Evolutionary conservation across 1,284 basidiomycete species (phyloP).

Genomic region (Leccinum variabile): DNA sequence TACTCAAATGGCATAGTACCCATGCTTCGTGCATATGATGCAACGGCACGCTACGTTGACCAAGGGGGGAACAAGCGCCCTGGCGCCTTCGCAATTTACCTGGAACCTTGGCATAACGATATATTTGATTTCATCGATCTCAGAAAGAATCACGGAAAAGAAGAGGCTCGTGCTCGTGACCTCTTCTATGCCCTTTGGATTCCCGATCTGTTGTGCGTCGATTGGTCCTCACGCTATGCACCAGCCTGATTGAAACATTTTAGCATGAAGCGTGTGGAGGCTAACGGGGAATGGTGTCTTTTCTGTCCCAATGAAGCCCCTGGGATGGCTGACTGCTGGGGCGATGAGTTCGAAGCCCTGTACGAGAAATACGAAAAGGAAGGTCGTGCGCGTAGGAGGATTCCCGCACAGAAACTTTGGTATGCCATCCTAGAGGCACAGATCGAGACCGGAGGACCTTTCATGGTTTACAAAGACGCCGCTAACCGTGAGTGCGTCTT

Average conservation of each 20-base stretch:
- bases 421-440: constrained; percentile 97
- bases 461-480: constrained; percentile 97
- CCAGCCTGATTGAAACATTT: constrained; percentile 1
- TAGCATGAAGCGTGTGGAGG: constrained; percentile 92
- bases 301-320: constrained; percentile 99
- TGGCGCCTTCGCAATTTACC: constrained; percentile 96
- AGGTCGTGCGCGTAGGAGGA: constrained; percentile 83
- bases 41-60: constrained; percentile 98
- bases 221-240: neutral
- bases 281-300: constrained; percentile 89
- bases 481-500: constrained; percentile 63
- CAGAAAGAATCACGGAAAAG: constrained; percentile 99
- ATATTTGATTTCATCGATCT: constrained; percentile 98
- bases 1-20: constrained; percentile 99
- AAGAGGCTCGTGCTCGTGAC: constrained; percentile 95
- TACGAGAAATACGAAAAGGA: constrained; percentile 92
- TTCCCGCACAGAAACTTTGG: constrained; percentile 99
- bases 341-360: constrained; percentile 88
- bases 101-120: constrained; percentile 98
- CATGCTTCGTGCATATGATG: constrained; percentile 98
- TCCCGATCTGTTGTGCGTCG: constrained; percentile 88
- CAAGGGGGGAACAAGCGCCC: constrained; percentile 99
- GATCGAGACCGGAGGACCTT: constrained; percentile 97
- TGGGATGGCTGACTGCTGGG: constrained; percentile 86
- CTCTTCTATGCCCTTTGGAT: constrained; percentile 99